Evolutionary conservation across 176 grass and related monocot genomes (phyloP), one percentile per base, ranked within the genome.

Genomic region (Cocos nucifera): DNA sequence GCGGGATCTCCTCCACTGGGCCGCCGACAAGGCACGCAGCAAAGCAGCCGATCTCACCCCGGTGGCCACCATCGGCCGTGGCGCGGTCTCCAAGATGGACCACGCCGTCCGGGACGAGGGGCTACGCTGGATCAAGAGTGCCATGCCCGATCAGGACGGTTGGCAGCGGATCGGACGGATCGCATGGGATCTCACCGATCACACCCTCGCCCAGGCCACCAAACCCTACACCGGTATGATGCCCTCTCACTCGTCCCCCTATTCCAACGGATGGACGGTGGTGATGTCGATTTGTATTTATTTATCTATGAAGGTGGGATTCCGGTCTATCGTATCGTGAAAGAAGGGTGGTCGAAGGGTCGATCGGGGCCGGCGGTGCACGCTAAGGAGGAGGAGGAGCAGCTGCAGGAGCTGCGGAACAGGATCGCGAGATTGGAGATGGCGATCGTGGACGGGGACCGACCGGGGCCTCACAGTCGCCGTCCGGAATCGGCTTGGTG

Each of bases 151-250:
- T 75, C 62, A 19, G 4, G 62, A 65, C 39, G 62, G 53, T 14
- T 59, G 62, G 73, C 16, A 67, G 73, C 19, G 5, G 56, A 69
- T 69, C 63, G 22, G 49, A 51, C 39, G 63, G 54, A 19, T 61
- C 44, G 74, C 48, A 4, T 77, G 17, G 23, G 51, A 48, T 22
- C 50, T 77, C 15, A 23, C 24, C 59, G 74, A 77, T 62, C 25
- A 62, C 56, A 55, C 56, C 23, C 19, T 77, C 14, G 56, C 63
- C 15, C 14, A 69, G 3, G 54, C 16, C 44, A 69, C n/a, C n/a
- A 62, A 56, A 17, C 49, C 64, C 23, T 77, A 35, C 48, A 77
- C 74, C 32, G 16, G 74, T 62, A 5, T 44, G 3, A 12, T 14
- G 15, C 53, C 28, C 28, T 16, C 26, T 75, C 26, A 1, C 15